Conservation (phyloP, 176 grass and related monocot genomes). For the Tuctoria greenei region DNA sequence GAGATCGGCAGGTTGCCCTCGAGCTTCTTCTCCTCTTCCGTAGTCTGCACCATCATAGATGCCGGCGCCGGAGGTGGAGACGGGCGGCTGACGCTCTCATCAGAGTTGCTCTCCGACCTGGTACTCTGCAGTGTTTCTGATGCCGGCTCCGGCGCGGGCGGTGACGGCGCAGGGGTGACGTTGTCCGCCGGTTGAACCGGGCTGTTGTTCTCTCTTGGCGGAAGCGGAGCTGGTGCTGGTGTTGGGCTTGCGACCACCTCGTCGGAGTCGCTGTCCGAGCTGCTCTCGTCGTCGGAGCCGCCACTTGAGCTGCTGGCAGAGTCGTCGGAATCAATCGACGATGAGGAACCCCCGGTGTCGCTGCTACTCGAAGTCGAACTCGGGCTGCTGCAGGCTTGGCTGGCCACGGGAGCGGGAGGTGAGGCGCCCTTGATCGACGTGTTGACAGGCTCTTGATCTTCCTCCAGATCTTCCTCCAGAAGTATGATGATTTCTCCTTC, state of each 20-base stretch:
- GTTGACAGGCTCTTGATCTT: too few relatives aligned
- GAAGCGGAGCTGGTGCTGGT: background rate
- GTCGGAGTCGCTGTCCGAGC: background rate
- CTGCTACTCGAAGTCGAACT: background rate
- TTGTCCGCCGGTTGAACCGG: background rate
- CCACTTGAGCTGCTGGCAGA: background rate
- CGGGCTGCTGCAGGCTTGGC: background rate
- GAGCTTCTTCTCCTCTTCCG: background rate
- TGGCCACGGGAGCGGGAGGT: too few relatives aligned
- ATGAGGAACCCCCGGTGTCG: slow-evolving; percentile 12
- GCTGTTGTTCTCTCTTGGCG: background rate
- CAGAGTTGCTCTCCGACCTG: too few relatives aligned
- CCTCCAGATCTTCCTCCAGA: too few relatives aligned
- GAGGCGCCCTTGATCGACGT: background rate
- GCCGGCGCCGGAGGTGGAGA: background rate
- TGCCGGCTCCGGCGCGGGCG: background rate
- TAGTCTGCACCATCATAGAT: background rate
- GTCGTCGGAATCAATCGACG: background rate
- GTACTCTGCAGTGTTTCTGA: background rate
- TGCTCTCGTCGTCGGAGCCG: background rate
- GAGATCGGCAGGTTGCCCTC: too few relatives aligned
- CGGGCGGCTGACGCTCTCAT: background rate
- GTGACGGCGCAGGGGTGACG: background rate
- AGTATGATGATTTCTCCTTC: too few relatives aligned
- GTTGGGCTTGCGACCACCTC: background rate